Percentiles rank a stretch among this genome's conserved stretches.
Conservation (phyloP, 768 basidiomycete genomes). For the Agrocybe pediades region DNA sequence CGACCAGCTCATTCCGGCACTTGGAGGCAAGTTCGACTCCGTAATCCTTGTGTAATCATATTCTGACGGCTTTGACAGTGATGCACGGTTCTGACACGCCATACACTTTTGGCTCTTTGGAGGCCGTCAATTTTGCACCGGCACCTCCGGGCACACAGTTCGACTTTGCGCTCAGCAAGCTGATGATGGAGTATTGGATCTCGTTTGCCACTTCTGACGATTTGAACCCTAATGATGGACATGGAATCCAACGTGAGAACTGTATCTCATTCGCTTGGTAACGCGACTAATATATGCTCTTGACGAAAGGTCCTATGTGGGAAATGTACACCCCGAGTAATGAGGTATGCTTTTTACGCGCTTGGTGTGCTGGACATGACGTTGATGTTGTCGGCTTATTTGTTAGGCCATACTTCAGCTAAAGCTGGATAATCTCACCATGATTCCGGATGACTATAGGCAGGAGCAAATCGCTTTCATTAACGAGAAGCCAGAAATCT, state of each 20-base stretch:
- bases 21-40: background rate
- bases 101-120: background rate
- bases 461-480: slow-evolving; percentile 35
- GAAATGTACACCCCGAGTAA: background rate
- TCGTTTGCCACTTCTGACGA: slow-evolving; percentile 35
- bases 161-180: slow-evolving; percentile 17
- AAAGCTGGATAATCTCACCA: slow-evolving; percentile 21
- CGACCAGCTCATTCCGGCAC: background rate
- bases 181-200: slow-evolving; percentile 41
- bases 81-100: background rate
- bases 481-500: slow-evolving; percentile 25
- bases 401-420: background rate
- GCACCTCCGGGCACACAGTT: background rate
- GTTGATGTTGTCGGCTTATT: background rate
- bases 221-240: slow-evolving; percentile 33
- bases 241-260: slow-evolving; percentile 25
- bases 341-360: background rate
- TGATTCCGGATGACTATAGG: slow-evolving; percentile 37
- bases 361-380: background rate
- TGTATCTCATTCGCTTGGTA: slow-evolving; percentile 2
- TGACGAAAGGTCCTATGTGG: background rate
- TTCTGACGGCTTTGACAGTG: background rate
- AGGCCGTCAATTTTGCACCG: background rate
- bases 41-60: background rate
- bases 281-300: too few relatives aligned